phyloP scores from a whole-genome alignment of 2,329 filamentous ascomycete species.

The Apiospora rasikravindrae region DNA sequence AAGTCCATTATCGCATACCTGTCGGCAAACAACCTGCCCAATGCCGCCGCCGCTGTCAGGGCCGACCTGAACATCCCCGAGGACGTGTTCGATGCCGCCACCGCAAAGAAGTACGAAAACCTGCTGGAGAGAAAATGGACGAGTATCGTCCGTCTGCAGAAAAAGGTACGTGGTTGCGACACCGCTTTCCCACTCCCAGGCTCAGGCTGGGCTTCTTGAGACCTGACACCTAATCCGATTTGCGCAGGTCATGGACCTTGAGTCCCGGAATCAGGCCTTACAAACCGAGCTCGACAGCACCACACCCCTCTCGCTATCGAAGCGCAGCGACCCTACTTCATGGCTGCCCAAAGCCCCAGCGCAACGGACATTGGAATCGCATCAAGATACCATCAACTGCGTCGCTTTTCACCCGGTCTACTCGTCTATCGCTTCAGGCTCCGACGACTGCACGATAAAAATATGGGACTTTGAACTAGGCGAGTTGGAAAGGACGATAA shows the following conservation, averaged over 20 bases:
- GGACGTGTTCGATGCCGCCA: conserved; percentile 73
- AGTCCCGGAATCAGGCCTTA: conserved; percentile 72
- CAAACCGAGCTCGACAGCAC: conserved; percentile 86
- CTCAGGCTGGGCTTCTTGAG: neutral
- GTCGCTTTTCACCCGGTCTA: conserved; percentile 93
- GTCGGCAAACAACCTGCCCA: conserved; percentile 71
- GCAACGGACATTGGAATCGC: conserved; percentile 81
- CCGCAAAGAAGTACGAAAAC: conserved; percentile 92
- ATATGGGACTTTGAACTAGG: conserved; percentile 98
- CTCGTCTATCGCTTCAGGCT: conserved; percentile 86
- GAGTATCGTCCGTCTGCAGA: conserved; percentile 90
- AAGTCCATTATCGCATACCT: conserved; percentile 94
- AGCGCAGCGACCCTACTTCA: conserved; percentile 79
- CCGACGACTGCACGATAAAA: conserved; percentile 92
- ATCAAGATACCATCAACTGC: conserved; percentile 81
- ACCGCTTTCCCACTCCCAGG: neutral
- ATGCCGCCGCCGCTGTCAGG: conserved; percentile 73
- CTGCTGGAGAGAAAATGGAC: conserved; percentile 99
- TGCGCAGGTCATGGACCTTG: conserved; percentile 86
- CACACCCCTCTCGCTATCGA: conserved; percentile 74
- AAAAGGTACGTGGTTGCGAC: conserved; percentile 69
- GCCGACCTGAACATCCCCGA: conserved; percentile 76
- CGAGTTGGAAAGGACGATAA: conserved; percentile 87
- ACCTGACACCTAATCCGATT: conserved; percentile 15
- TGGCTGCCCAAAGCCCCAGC: conserved; percentile 89